Base-by-base conservation (phyloP, 1,284 basidiomycete genomes). In the Leccinum huronense region DNA sequence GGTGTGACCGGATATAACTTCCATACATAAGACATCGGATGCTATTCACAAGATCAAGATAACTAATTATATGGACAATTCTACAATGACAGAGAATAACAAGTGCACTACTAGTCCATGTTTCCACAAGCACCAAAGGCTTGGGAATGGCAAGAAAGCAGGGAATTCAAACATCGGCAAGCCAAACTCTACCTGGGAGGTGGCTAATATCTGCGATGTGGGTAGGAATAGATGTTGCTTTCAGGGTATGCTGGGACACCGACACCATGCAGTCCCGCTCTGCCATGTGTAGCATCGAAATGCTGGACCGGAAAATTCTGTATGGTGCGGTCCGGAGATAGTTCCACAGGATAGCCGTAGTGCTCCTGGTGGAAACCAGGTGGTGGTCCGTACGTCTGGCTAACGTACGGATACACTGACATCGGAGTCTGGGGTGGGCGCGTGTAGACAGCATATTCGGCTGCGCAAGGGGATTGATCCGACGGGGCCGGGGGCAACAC, bases 381-480 rank as follows among this genome's bases (percentile, higher is more conserved):
- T 54, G 57, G 67, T 38, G 33, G 62, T 10, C 57, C 53, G 27
- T 65, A 72, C 38, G 10, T 54, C 60, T 61, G 67, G 45, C 3
- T 10, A 7, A 33, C 40, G 34, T 65, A 66, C n/a, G 63, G 13
- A 59, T 53, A 68, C 63, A 61, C 51, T 13, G 55, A 5, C 10
- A 63, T 7, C 33, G 62, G 13, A 54, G 59, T n/a, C 30, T 58
- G 64, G 31, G 30, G 51, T 31, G 65, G 61, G 54, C n/a, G 42
- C 31, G 42, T 5, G 45, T 61, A 57, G 36, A 57, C 45, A 14
- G 57, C 2, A 61, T 63, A 59, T 9, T 72, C 72, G 40, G 62
- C 34, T 42, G 60, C 36, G 45, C 61, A 61, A 33, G 66, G 63
- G 4, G 73, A 68, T 30, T 73, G 74, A 63, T 73, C 73, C 59